These are phyloP conservation scores for Pseudogymnoascus sp. DNA, from an alignment of 2,329 filamentous ascomycete genomes.

Conservation along the genomic window DNA sequence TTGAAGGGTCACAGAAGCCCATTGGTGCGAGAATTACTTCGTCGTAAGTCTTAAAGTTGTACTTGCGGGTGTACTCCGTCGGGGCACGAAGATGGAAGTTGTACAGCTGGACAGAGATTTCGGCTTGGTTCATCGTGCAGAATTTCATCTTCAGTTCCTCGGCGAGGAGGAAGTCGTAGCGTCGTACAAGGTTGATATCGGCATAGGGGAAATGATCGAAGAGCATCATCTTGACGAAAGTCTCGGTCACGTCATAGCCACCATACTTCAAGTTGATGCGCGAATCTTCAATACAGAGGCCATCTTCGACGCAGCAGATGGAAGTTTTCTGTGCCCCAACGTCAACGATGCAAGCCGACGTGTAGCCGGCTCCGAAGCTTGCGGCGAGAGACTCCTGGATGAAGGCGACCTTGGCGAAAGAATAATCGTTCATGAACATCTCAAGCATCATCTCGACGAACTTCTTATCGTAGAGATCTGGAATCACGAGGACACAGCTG, in stretches of 20 bases:
- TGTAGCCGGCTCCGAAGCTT: conserved; percentile 91
- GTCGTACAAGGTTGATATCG: conserved; percentile 82
- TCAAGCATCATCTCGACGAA: conserved; percentile 82
- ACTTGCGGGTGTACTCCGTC: conserved; percentile 84
- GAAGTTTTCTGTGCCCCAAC: conserved; percentile 97
- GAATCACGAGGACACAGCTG: conserved; percentile 94
- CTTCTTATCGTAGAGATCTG: conserved; percentile 90
- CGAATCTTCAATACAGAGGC: conserved; percentile 89
- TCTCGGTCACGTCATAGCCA: conserved; percentile 85
- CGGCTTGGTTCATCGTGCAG: conserved; percentile 83
- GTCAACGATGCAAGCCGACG: conserved; percentile 89
- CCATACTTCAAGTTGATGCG: conserved; percentile 92
- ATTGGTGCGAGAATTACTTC: conserved; percentile 91
- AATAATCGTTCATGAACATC: conserved; percentile 80
- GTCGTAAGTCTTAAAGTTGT: conserved; percentile 94
- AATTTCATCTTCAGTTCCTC: conserved; percentile 93
- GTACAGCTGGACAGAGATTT: conserved; percentile 79
- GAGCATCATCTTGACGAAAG: conserved; percentile 96
- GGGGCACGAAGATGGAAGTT: conserved; percentile 87
- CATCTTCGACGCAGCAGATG: conserved; percentile 93
- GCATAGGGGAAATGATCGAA: conserved; percentile 92
- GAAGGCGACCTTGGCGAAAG: conserved; percentile 83
- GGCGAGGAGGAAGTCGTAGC: conserved; percentile 87
- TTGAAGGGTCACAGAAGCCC: conserved; percentile 83
- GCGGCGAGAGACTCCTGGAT: conserved; percentile 94